Conservation (phyloP, 805 yeast species). For the Tetrapisispora arboricola region DNA sequence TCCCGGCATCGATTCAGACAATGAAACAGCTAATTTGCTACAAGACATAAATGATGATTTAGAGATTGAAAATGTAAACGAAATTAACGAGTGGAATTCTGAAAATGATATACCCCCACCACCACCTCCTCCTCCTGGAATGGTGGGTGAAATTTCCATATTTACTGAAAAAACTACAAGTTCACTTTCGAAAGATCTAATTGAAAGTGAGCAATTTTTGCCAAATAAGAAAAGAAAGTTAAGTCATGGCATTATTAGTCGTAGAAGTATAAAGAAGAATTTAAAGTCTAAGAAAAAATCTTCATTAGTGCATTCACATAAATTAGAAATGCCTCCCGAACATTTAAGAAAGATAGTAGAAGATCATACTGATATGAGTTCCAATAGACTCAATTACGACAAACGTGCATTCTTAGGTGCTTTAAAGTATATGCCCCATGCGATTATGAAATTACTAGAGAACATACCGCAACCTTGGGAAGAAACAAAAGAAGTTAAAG, state of each 20-base stretch:
- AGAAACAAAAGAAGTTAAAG: constrained; percentile 69
- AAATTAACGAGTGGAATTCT: neutral
- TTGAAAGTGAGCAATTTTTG: neutral
- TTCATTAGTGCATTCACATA: constrained; percentile 47
- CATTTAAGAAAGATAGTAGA: constrained; percentile 76
- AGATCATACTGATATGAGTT: constrained; percentile 78
- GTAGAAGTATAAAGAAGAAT: constrained; percentile 10
- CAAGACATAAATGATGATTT: constrained; percentile 5
- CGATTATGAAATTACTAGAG: constrained; percentile 76
- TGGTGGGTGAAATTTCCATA: constrained; percentile 2
- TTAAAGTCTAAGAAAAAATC: constrained; percentile 6
- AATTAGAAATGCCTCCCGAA: constrained; percentile 86
- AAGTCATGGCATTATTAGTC: constrained; percentile 22
- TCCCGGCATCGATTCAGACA: constrained; percentile 3
- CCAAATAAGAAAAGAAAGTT: neutral
- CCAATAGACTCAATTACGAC: constrained; percentile 69
- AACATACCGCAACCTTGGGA: constrained; percentile 99
- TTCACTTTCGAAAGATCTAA: constrained; percentile 5
- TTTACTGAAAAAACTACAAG: constrained; percentile 1
- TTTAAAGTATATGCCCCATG: constrained; percentile 91
- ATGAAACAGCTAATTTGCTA: constrained; percentile 1
- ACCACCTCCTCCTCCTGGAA: constrained; percentile 18
- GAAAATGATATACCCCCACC: constrained; percentile 21
- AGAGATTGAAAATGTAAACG: constrained; percentile 2
- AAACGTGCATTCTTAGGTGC: constrained; percentile 85